Evolutionary conservation across 768 basidiomycete genomes (phyloP).

Genomic region (Mycena capillaripes): DNA sequence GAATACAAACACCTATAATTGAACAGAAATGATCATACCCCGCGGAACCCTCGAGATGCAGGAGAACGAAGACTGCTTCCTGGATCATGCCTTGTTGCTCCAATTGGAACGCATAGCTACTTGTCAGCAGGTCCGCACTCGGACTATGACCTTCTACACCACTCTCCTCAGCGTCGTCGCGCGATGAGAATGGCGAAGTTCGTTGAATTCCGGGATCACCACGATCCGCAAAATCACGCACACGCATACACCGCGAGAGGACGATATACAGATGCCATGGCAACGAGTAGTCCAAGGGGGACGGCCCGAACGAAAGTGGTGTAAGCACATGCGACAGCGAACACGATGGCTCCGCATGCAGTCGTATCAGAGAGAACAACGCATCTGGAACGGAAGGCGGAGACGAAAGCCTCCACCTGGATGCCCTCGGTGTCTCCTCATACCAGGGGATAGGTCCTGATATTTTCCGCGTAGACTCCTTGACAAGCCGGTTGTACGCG

Average conservation of each 20-base stretch:
- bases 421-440: slow-evolving; percentile 46
- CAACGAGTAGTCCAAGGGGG: slow-evolving; percentile 84
- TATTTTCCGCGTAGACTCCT: slow-evolving; percentile 52
- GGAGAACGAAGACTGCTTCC: slow-evolving; percentile 89
- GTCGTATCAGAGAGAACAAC: slow-evolving; percentile 84
- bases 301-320: slow-evolving; percentile 81
- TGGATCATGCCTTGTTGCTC: slow-evolving; percentile 86
- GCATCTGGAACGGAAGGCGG: slow-evolving; percentile 73
- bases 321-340: slow-evolving; percentile 78
- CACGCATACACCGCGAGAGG: slow-evolving; percentile 83
- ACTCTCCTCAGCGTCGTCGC: slow-evolving; percentile 59
- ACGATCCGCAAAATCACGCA: slow-evolving; percentile 92
- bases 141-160: slow-evolving; percentile 83
- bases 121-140: slow-evolving; percentile 86
- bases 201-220: slow-evolving; percentile 58
- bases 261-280: slow-evolving; percentile 96
- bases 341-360: slow-evolving; percentile 80
- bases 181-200: slow-evolving; percentile 43
- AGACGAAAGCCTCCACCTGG: slow-evolving; percentile 58
- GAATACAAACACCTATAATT: slow-evolving; percentile 8
- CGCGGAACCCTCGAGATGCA: slow-evolving; percentile 86
- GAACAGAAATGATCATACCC: slow-evolving; percentile 67
- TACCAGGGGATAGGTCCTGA: slow-evolving; percentile 75
- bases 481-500: slow-evolving; percentile 65
- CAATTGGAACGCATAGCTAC: slow-evolving; percentile 88